Percentiles rank a stretch among this genome's conserved stretches.
These are phyloP conservation scores for Globisporangium canariense DNA, from an alignment of 352 stramenopile genomes.

Conservation along the genomic window DNA sequence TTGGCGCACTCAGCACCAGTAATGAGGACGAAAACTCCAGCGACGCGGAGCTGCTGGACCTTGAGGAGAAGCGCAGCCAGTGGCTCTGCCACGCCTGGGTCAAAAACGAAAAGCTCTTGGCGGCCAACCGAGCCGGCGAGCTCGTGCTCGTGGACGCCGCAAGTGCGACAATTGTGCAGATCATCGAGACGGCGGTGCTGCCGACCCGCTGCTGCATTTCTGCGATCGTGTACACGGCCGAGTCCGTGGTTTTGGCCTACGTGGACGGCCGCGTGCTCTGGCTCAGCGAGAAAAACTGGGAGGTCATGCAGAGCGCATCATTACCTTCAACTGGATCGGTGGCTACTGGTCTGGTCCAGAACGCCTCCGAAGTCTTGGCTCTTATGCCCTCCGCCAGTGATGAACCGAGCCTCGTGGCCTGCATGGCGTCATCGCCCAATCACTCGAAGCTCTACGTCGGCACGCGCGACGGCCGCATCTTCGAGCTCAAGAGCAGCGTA, in stretches of 20 bases:
- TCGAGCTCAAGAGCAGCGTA: constrained; percentile 56
- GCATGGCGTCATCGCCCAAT: constrained; percentile 46
- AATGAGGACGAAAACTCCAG: neutral
- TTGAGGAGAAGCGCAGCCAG: constrained; percentile 46
- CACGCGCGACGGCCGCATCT: constrained; percentile 52
- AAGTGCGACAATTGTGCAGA: constrained; percentile 25
- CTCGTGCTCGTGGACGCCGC: constrained; percentile 47
- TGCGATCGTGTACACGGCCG: constrained; percentile 46
- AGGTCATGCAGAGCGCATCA: constrained; percentile 33
- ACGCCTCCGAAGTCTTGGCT: neutral
- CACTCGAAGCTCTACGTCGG: constrained; percentile 60
- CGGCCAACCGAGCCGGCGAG: constrained; percentile 52
- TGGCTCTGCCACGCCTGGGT: constrained; percentile 62
- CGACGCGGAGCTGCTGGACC: constrained; percentile 24
- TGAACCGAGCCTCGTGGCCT: constrained; percentile 20
- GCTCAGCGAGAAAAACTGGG: constrained; percentile 41
- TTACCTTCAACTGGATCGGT: constrained; percentile 21
- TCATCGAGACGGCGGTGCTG: constrained; percentile 31
- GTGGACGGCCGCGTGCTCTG: constrained; percentile 44
- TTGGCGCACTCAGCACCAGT: neutral
- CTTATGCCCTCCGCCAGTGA: neutral
- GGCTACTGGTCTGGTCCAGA: neutral
- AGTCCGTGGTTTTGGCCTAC: constrained; percentile 51
- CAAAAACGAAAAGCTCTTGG: constrained; percentile 37
- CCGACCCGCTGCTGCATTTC: constrained; percentile 35